Base-by-base conservation (phyloP, 2,329 filamentous ascomycete genomes). In the Elsinoe arachidis region DNA sequence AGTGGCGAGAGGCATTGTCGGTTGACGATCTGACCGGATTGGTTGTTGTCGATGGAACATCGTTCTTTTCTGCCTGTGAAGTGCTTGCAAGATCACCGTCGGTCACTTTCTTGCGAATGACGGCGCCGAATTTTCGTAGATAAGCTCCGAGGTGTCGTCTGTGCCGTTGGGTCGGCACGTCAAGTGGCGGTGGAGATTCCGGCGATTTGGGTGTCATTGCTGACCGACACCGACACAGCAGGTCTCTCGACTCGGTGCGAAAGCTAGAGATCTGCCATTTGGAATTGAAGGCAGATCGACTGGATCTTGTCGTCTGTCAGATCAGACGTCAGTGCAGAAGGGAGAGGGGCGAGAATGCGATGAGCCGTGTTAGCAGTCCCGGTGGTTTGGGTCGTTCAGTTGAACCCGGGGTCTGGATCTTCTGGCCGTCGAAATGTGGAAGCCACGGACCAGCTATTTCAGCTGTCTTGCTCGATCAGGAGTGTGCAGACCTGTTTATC, bases 321-420 rank as follows among this genome's bases (percentile, higher is more conserved):
- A 19, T 23, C 49, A 39, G 49, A 53, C 49, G 49, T 38, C 49
- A 30, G 34, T 21, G 34, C 17, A 26, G 23, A 35, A 30, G 34
- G 26, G 46, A 51, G 46, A 35, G n/a, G 26, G 17, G 39, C 39
- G 41, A 46, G n/a, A 46, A 46, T 19, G 10, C 21, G 21, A 23
- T 26, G 35, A 39, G 49, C 49, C 33, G 49, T 53, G 34, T 39
- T 53, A 34, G 49, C 49, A 53, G 33, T 21, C 49, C 49, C 49
- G 38, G 49, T 34, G 19, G 49, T 34, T 26, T 53, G 49, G 49
- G 49, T 53, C 49, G 49, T 34, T 26, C 38, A 34, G 49, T 34
- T 53, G 33, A 53, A 53, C 49, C 49, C 33, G 34, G 49, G 23
- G 49, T 53, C 49, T 53, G 49, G 34, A 53, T 23, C 49, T 53